Evolutionary conservation across 768 basidiomycete species (phyloP).

Genomic region (Gymnopilus dilepis): DNA sequence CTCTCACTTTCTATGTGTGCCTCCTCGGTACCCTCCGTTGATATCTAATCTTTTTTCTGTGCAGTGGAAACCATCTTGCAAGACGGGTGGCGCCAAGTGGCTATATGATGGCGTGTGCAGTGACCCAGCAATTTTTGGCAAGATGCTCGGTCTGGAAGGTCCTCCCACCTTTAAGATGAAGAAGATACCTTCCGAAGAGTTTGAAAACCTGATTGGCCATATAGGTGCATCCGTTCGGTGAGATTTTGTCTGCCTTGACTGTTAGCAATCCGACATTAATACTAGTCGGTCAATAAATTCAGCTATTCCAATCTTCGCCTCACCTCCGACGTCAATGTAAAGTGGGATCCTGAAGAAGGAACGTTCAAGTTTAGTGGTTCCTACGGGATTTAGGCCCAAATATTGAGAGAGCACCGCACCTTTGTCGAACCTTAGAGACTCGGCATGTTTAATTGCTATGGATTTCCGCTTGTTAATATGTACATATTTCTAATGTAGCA

Average conservation of each 20-base stretch:
- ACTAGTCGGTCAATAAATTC: background rate
- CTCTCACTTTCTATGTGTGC: slow-evolving; percentile 8
- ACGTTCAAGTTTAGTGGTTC: slow-evolving; percentile 63
- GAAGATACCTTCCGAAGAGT: slow-evolving; percentile 45
- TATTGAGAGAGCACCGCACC: background rate
- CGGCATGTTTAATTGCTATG: background rate
- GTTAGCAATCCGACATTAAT: background rate
- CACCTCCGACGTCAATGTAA: slow-evolving; percentile 49
- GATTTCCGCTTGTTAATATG: background rate
- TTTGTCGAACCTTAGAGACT: background rate
- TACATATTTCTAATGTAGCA: background rate
- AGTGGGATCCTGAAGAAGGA: slow-evolving; percentile 48
- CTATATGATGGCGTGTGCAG: slow-evolving; percentile 57
- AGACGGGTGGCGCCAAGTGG: slow-evolving; percentile 51
- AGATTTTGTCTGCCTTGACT: slow-evolving; percentile 5
- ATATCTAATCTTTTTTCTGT: background rate
- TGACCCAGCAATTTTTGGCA: slow-evolving; percentile 53
- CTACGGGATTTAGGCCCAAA: slow-evolving; percentile 41
- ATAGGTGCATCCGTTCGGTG: slow-evolving; percentile 44
- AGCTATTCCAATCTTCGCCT: slow-evolving; percentile 48
- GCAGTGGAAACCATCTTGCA: slow-evolving; percentile 59
- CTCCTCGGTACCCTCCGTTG: background rate
- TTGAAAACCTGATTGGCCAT: slow-evolving; percentile 37
- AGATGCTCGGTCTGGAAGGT: slow-evolving; percentile 44
- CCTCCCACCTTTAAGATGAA: slow-evolving; percentile 57